Conservation (phyloP, 108 stramenopile genomes). For the Epithemia pelagica region DNA sequence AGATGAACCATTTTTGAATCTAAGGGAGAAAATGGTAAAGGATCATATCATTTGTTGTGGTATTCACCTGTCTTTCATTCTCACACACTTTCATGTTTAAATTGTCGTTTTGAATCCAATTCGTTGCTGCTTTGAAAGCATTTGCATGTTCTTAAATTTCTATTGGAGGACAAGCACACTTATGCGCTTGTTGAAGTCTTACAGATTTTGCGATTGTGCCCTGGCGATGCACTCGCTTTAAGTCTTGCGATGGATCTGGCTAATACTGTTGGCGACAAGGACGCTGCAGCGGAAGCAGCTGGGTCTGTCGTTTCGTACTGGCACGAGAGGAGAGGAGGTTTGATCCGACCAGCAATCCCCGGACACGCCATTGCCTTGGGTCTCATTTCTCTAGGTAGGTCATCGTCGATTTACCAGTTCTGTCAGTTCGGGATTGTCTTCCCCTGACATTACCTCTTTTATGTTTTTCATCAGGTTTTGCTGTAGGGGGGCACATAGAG, state of each 20-base stretch:
- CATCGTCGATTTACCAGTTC: no score
- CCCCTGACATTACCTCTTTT: no score
- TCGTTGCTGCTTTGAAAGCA: no score
- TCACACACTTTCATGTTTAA: not conserved
- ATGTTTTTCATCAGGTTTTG: no score
- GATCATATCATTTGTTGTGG: not conserved
- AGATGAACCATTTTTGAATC: constrained; percentile 34
- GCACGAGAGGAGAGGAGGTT: constrained; percentile 60
- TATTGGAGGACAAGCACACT: constrained; percentile 56
- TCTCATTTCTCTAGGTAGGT: constrained; percentile 62
- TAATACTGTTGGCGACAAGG: constrained; percentile 55
- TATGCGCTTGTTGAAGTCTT: constrained; percentile 48
- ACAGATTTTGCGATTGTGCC: constrained; percentile 52
- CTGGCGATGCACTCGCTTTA: constrained; percentile 72
- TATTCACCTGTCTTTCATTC: not conserved
- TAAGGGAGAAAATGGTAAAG: constrained; percentile 35
- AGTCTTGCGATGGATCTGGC: constrained; percentile 71
- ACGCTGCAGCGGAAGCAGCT: constrained; percentile 52
- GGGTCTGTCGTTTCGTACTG: constrained; percentile 75
- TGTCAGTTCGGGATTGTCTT: no score
- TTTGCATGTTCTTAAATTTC: constrained; percentile 46
- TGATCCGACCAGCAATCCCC: constrained; percentile 42
- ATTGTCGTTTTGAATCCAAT: no score
- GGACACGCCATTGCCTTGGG: constrained; percentile 57
- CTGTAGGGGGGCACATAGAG: constrained; percentile 41